phyloP scores from a whole-genome alignment of 31 red algal genomes.

The Porphyra umbilicalis region DNA sequence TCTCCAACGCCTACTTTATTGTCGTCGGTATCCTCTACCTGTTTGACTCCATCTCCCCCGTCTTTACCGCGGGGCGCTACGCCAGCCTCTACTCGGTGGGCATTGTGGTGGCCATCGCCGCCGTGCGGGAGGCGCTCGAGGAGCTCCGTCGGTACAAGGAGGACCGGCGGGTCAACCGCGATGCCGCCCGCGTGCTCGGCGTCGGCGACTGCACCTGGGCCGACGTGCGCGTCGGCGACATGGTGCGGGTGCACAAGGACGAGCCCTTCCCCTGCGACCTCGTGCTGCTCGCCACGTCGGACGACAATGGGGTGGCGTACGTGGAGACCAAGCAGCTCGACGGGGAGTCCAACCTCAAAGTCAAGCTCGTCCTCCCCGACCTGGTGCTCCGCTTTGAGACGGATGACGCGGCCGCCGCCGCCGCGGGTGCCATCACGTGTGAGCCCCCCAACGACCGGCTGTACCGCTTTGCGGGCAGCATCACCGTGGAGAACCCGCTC shows the following conservation, averaged over 20 bases:
- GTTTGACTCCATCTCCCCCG: slow-evolving; percentile 59
- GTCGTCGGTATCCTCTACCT: slow-evolving; percentile 78
- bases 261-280: slow-evolving; percentile 85
- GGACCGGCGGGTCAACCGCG: slow-evolving; percentile 70
- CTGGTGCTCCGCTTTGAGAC: slow-evolving; percentile 23
- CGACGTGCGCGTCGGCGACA: slow-evolving; percentile 68
- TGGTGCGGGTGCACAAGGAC: slow-evolving; percentile 45
- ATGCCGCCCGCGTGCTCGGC: slow-evolving; percentile 28
- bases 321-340: slow-evolving; percentile 87
- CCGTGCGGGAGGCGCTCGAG: slow-evolving; percentile 74
- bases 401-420: slow-evolving; percentile 9
- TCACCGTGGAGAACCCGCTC: slow-evolving; percentile 13
- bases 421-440: slow-evolving; percentile 45
- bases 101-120: slow-evolving; percentile 69
- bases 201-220: slow-evolving; percentile 46
- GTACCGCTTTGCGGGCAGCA: slow-evolving; percentile 59
- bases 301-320: slow-evolving; percentile 63
- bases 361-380: slow-evolving; percentile 46
- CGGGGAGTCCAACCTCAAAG: slow-evolving; percentile 89
- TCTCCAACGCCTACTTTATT: slow-evolving; percentile 88
- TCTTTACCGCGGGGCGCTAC: slow-evolving; percentile 75
- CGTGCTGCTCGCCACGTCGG: slow-evolving; percentile 56
- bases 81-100: slow-evolving; percentile 47
- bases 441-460: slow-evolving; percentile 69
- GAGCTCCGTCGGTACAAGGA: slow-evolving; percentile 72